Evolutionary conservation across 2,329 filamentous ascomycete species (phyloP).

Genomic region (Paecilomyces formosus): DNA sequence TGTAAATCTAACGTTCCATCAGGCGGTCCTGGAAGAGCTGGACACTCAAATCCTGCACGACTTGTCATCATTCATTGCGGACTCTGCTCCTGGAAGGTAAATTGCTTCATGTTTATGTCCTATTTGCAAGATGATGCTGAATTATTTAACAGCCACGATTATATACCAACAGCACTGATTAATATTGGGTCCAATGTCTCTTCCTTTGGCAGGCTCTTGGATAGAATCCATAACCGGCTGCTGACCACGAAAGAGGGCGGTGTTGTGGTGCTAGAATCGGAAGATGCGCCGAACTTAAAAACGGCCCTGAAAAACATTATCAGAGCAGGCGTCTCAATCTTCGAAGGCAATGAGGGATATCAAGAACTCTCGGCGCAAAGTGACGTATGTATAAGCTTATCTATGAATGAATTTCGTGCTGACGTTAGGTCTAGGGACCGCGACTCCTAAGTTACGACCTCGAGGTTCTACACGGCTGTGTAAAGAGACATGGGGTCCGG

Average conservation of each 20-base stretch:
- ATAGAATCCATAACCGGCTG: constrained; percentile 28
- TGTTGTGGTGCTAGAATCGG: constrained; percentile 36
- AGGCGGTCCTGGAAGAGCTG: constrained; percentile 30
- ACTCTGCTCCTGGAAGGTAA: constrained; percentile 28
- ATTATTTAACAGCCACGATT: constrained; percentile 25
- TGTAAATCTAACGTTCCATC: constrained; percentile 6
- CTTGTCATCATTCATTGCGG: constrained; percentile 30
- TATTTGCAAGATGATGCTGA: constrained; percentile 7
- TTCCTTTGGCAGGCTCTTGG: constrained; percentile 29
- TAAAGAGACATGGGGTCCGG: constrained; percentile 26
- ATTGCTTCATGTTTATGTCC: constrained; percentile 5
- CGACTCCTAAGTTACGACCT: constrained; percentile 40
- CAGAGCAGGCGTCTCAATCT: constrained; percentile 30
- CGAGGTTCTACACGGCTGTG: constrained; percentile 37
- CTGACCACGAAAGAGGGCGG: constrained; percentile 22
- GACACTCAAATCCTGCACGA: constrained; percentile 32
- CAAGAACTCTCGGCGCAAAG: constrained; percentile 30
- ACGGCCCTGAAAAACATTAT: constrained; percentile 40
- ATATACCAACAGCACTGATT: constrained; percentile 36
- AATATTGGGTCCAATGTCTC: constrained; percentile 38
- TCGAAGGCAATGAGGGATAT: constrained; percentile 31
- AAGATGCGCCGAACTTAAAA: constrained; percentile 39
- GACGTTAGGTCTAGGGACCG: constrained; percentile 21
- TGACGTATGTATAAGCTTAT: constrained; percentile 20
- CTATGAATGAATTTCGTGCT: not conserved